These are phyloP conservation scores for Lasiosphaeria miniovina DNA, from an alignment of 495 filamentous ascomycete species.

Conservation along the genomic window DNA sequence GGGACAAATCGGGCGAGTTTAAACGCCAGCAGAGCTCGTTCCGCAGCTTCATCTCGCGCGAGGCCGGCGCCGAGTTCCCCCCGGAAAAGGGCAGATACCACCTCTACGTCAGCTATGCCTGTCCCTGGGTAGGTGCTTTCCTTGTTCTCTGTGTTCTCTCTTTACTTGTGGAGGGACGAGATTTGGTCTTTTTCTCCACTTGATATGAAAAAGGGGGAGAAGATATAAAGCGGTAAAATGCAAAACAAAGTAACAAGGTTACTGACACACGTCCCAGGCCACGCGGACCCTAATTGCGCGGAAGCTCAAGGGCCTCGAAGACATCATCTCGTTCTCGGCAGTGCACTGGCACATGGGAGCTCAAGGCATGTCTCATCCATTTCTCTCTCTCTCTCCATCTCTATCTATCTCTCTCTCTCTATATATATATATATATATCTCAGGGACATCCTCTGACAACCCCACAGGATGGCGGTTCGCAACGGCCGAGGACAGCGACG, in stretches of 20 bases:
- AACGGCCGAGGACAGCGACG: constrained; percentile 56
- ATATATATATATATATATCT: neutral
- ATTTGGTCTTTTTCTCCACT: neutral
- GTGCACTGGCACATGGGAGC: constrained; percentile 66
- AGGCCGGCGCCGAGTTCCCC: constrained; percentile 60
- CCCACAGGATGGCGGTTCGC: constrained; percentile 75
- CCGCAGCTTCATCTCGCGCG: constrained; percentile 64
- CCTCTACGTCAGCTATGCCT: constrained; percentile 71
- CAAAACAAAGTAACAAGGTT: no score
- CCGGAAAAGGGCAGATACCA: constrained; percentile 75
- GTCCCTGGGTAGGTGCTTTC: constrained; percentile 61
- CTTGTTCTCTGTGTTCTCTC: neutral
- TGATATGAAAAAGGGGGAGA: neutral
- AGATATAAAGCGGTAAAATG: no score
- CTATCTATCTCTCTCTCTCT: neutral
- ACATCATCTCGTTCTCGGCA: constrained; percentile 64
- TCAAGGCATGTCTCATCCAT: constrained; percentile 31
- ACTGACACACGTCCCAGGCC: constrained; percentile 36
- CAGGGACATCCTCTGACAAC: neutral
- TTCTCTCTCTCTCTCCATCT: neutral
- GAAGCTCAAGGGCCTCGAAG: constrained; percentile 75
- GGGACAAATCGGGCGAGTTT: constrained; percentile 81
- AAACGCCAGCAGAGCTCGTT: constrained; percentile 73
- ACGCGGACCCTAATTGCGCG: constrained; percentile 72
- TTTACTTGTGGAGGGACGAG: neutral